phyloP scores from a whole-genome alignment of 2,329 filamentous ascomycete species.

The Trichoderma semiorbis region DNA sequence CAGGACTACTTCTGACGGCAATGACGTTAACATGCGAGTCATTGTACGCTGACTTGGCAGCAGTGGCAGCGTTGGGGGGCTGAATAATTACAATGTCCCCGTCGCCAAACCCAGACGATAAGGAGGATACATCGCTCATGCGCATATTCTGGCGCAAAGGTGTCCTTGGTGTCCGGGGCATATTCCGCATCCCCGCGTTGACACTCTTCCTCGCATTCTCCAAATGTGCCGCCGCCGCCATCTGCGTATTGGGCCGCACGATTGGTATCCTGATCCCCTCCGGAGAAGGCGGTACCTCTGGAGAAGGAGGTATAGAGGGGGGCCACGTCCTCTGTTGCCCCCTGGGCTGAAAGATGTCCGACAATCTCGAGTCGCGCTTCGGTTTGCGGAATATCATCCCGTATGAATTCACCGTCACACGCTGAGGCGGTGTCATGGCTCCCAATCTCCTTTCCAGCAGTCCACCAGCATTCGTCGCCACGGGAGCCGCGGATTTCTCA shows the following conservation, averaged over 20 bases:
- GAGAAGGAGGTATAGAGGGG: not conserved
- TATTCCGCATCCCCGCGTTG: not conserved
- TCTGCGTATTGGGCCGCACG: not conserved
- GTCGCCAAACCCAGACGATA: conserved; percentile 64
- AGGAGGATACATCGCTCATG: conserved; percentile 53
- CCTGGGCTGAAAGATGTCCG: not conserved
- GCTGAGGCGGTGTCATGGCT: not conserved
- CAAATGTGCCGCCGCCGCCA: conserved; percentile 18
- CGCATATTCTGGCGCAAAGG: conserved; percentile 30
- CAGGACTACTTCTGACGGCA: conserved; percentile 2
- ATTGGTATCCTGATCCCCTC: not conserved
- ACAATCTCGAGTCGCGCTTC: not conserved
- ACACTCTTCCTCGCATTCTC: conserved; percentile 4
- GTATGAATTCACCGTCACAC: conserved; percentile 13
- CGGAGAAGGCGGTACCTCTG: conserved; percentile 17
- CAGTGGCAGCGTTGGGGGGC: conserved; percentile 28
- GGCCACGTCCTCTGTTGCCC: not conserved
- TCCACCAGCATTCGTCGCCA: not conserved
- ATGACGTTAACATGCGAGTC: not conserved
- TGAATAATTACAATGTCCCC: conserved; percentile 49
- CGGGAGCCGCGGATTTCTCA: not conserved
- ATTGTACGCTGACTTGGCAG: not conserved
- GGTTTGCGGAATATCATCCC: conserved; percentile 12
- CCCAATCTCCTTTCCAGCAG: not conserved
- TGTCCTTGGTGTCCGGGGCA: conserved; percentile 13